Conservation (phyloP, 768 basidiomycete genomes). For the Phlebiopsis gigantea region DNA sequence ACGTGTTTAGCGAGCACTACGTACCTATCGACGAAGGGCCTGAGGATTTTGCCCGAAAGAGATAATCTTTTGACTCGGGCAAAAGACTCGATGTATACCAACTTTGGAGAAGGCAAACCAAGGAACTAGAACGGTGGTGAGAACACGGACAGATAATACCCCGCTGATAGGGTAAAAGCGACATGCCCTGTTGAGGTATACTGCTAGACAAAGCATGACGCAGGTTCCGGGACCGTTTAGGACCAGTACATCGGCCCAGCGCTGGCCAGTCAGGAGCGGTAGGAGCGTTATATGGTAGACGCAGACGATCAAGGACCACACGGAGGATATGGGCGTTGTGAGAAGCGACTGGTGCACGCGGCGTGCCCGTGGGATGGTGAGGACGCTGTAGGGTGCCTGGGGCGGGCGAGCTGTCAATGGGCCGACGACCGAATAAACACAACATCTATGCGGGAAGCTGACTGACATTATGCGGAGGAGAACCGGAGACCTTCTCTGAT, state of each 20-base stretch:
- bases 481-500: slow-evolving; percentile 25
- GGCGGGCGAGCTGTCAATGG: neutral
- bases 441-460: slow-evolving; percentile 10
- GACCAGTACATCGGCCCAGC: slow-evolving; percentile 71
- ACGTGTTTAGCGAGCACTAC: slow-evolving; percentile 12
- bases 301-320: slow-evolving; percentile 55
- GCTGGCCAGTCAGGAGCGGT: slow-evolving; percentile 33
- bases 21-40: slow-evolving; percentile 77
- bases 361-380: slow-evolving; percentile 83
- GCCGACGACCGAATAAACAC: slow-evolving; percentile 2
- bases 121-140: slow-evolving; percentile 49
- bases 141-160: slow-evolving; percentile 2
- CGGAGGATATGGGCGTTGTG: slow-evolving; percentile 62
- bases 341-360: slow-evolving; percentile 76
- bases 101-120: slow-evolving; percentile 59
- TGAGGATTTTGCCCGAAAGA: slow-evolving; percentile 77
- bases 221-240: slow-evolving; percentile 97
- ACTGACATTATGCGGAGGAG: slow-evolving; percentile 14
- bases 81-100: slow-evolving; percentile 93
- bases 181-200: slow-evolving; percentile 68
- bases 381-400: slow-evolving; percentile 38
- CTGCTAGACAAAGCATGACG: slow-evolving; percentile 67
- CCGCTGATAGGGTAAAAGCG: neutral
- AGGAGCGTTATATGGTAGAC: slow-evolving; percentile 53
- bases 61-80: slow-evolving; percentile 81